A percentile compares a stretch with the other conserved stretches of the same genome.
These are phyloP conservation scores for Penicillium sp. DNA, from an alignment of 2,329 filamentous ascomycete genomes.

Conservation along the genomic window DNA sequence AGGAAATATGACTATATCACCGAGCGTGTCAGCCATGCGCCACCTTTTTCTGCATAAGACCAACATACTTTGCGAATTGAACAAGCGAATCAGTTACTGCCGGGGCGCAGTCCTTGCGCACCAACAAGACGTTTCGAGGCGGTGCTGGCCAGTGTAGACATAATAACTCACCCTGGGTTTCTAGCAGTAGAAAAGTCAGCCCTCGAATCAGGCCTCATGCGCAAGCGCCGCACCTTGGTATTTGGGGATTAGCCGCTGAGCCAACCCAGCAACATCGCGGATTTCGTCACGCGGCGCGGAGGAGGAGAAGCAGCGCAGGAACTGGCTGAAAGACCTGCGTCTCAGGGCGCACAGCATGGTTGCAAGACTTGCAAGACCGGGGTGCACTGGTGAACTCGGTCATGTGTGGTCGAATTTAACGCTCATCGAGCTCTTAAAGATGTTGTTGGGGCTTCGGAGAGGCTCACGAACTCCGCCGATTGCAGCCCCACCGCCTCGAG, in stretches of 20 bases:
- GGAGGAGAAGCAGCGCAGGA: slow-evolving; percentile 41
- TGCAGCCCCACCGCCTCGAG: slow-evolving; percentile 1
- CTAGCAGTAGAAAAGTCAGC: slow-evolving; percentile 32
- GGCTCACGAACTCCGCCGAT: not conserved
- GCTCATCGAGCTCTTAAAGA: not conserved
- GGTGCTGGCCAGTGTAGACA: slow-evolving; percentile 64
- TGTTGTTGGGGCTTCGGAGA: not conserved
- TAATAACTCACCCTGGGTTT: slow-evolving; percentile 58
- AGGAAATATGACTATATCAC: slow-evolving; percentile 63
- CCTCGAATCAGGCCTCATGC: not conserved
- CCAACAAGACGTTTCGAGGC: slow-evolving; percentile 63
- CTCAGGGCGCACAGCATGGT: slow-evolving; percentile 21
- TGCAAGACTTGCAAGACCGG: not conserved
- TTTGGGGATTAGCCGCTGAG: slow-evolving; percentile 54
- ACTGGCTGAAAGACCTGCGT: slow-evolving; percentile 9
- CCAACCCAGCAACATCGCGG: slow-evolving; percentile 42
- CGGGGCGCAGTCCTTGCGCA: slow-evolving; percentile 60
- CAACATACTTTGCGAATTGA: slow-evolving; percentile 51
- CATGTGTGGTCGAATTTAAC: not conserved
- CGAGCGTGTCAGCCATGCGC: slow-evolving; percentile 38
- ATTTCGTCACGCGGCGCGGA: slow-evolving; percentile 42
- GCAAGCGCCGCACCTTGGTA: slow-evolving; percentile 55
- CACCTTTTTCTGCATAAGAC: not conserved
- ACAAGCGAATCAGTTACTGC: slow-evolving; percentile 54
- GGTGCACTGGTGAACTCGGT: not conserved